These are phyloP conservation scores for Acanthamoeba castellanii DNA, from an alignment of 208 protist genomes.

Conservation along the genomic window DNA sequence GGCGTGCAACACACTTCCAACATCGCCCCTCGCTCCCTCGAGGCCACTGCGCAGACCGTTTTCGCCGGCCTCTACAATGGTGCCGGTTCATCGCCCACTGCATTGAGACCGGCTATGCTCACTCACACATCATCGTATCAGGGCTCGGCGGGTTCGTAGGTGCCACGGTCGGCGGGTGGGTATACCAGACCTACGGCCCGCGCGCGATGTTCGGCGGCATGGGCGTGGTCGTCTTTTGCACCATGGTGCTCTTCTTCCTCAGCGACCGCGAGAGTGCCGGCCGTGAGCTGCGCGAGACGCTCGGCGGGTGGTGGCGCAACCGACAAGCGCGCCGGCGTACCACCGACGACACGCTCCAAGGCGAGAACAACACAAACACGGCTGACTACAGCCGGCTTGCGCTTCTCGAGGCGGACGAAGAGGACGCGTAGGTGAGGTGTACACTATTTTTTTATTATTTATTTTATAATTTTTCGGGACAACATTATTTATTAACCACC, in stretches of 20 bases:
- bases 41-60: conserved; percentile 17
- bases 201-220: conserved; percentile 23
- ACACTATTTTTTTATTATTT: too few species aligned
- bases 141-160: conserved; percentile 45
- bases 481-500: too few species aligned
- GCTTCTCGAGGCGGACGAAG: background rate
- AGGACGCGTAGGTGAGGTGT: too few species aligned
- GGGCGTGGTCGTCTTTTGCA: background rate
- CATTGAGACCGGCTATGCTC: too few species aligned
- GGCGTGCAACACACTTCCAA: conserved; percentile 38
- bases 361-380: background rate
- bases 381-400: background rate
- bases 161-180: conserved; percentile 32
- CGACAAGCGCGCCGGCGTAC: background rate
- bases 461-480: too few species aligned
- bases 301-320: background rate
- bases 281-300: background rate
- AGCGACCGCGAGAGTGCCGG: conserved; percentile 22
- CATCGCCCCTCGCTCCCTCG: conserved; percentile 20
- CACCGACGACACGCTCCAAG: too few species aligned
- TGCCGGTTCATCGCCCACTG: background rate
- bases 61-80: conserved; percentile 43
- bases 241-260: conserved; percentile 34
- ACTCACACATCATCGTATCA: background rate
- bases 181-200: conserved; percentile 13